Percentiles rank a stretch among this genome's conserved stretches.
These are phyloP conservation scores for Phalaenopsis hybrid DNA, from an alignment of 116 monocot genomes.

Conservation along the genomic window DNA sequence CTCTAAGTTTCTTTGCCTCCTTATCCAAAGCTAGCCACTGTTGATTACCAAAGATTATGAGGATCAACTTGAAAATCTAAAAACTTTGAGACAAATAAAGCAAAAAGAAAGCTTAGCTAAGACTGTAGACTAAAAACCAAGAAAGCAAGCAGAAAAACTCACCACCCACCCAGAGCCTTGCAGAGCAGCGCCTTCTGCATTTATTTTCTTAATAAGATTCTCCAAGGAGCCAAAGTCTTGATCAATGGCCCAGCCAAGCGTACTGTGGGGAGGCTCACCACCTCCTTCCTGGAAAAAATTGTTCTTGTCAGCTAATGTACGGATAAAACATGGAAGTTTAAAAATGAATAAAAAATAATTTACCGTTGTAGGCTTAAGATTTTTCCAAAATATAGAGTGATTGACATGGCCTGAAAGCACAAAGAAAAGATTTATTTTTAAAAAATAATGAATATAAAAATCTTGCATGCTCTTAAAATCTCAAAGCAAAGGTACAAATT, in stretches of 20 bases:
- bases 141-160: constrained; percentile 11
- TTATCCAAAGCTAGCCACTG: constrained; percentile 95
- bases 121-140: constrained; percentile 1
- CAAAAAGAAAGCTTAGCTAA: background rate
- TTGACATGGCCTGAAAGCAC: constrained; percentile 74
- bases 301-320: background rate
- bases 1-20: constrained; percentile 62
- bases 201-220: constrained; percentile 51
- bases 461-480: background rate
- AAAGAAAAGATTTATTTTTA: background rate
- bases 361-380: constrained; percentile 72
- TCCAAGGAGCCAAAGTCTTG: constrained; percentile 71
- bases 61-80: background rate
- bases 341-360: constrained; percentile 1
- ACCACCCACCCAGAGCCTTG: constrained; percentile 99
- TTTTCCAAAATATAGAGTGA: constrained; percentile 96
- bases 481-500: background rate
- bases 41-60: background rate
- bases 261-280: constrained; percentile 78
- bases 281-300: constrained; percentile 65
- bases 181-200: constrained; percentile 85
- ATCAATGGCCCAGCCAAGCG: constrained; percentile 92
- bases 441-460: background rate
- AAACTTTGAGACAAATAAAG: background rate
- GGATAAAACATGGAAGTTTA: background rate